Evolutionary conservation across 2,329 filamentous ascomycete species (phyloP), one percentile per base, ranked within the genome.

Genomic region (Beauveria scarabaeidicola): DNA sequence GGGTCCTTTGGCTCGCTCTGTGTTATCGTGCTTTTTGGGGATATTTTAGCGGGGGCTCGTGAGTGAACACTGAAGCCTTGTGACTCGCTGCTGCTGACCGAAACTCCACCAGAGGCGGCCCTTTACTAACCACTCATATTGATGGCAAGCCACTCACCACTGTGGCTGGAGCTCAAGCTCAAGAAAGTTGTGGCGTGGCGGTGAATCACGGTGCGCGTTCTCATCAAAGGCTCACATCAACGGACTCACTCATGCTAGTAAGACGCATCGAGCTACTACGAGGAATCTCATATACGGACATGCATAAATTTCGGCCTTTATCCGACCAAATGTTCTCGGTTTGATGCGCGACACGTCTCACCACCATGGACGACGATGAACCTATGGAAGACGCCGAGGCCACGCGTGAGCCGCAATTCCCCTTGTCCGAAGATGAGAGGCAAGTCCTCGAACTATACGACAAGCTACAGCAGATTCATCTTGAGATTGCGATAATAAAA

Each of bases 361-460:
- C 38, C 29, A 40, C 9, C 29, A 57, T 57, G 53, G 64, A 64
- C 61, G 65, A 66, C n/a, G 69, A 73, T 52, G 64, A 69, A 29
- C 50, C 52, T 65, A 70, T 71, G 68, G 60, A 53, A 29, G 52
- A 65, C 48, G 59, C 53, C 65, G 63, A 68, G 61, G 76, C 80
- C 71, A 72, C 66, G 29, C 61, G 66, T 19, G 65, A 69, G 8
- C 59, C 73, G 17, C 36, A 51, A 61, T 77, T 85, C 41, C 76
- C 80, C 8, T 76, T 93, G 47, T 89, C 86, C 1, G 78, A 83
- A 40, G 78, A 82, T 61, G 90, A 95, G 72, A 75, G 80, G 66
- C 79, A 79, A 63, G 80, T 88, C 29, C 76, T 94, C 40, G 79
- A 84, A 44, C 79, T 92, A 52, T 89, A 90, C 72, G 86, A 91